Percentiles rank a stretch among this genome's conserved stretches.
Conservation (phyloP, 225 moss, liverwort and hornwort species). For the Antitrichia curtipendula region DNA sequence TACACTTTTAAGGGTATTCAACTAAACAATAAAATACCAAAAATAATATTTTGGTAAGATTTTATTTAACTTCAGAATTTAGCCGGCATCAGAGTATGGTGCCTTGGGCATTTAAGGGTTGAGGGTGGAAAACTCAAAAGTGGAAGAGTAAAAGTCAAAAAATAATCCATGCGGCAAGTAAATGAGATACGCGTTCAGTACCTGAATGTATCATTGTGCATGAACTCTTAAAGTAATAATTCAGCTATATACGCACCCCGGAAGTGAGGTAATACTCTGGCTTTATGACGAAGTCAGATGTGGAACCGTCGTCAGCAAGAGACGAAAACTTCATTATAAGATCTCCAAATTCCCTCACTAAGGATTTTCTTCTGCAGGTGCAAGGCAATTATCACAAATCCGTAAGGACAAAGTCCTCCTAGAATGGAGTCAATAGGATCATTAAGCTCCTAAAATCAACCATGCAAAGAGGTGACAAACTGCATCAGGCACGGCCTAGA, state of each 20-base stretch:
- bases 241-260: neutral
- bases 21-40: neutral
- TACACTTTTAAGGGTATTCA: neutral
- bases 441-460: neutral
- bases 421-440: neutral
- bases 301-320: neutral
- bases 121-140: neutral
- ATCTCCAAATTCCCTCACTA: neutral
- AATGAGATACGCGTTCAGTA: neutral
- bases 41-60: neutral
- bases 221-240: neutral
- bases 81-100: neutral
- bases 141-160: neutral
- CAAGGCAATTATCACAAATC: neutral
- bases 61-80: neutral
- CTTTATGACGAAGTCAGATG: neutral
- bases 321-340: neutral
- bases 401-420: neutral
- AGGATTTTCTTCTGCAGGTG: neutral
- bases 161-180: neutral
- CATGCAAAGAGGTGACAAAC: neutral
- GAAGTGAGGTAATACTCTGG: neutral
- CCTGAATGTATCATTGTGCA: neutral
- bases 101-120: neutral
- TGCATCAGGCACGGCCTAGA: neutral